A percentile compares a stretch with the other conserved stretches of the same genome.
Conservation (phyloP, 2,329 filamentous ascomycete species). For the Trichoderma afroharzianum region DNA sequence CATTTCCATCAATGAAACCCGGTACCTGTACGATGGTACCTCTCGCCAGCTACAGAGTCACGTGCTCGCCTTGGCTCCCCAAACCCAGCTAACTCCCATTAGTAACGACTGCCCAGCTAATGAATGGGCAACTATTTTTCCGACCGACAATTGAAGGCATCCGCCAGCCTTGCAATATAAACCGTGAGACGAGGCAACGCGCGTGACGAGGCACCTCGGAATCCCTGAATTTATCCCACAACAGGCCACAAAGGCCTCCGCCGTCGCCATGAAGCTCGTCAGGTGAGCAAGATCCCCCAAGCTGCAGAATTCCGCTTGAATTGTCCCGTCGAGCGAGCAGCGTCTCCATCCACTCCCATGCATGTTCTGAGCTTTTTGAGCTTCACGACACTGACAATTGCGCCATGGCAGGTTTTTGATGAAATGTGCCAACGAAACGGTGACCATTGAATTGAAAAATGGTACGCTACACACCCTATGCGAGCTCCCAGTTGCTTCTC, state of each 20-base stretch:
- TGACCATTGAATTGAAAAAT: constrained; percentile 98
- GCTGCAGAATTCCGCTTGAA: constrained; percentile 22
- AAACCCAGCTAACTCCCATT: neutral
- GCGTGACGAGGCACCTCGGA: constrained; percentile 7
- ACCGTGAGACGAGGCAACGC: constrained; percentile 16
- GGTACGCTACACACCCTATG: constrained; percentile 49
- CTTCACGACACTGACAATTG: constrained; percentile 25
- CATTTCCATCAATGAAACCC: neutral
- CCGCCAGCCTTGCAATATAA: constrained; percentile 17
- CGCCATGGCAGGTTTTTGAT: constrained; percentile 75
- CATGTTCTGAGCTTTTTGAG: constrained; percentile 17
- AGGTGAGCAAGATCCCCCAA: constrained; percentile 57
- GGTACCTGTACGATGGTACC: neutral
- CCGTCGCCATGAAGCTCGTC: constrained; percentile 86
- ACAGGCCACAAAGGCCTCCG: constrained; percentile 9
- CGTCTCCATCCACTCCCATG: neutral
- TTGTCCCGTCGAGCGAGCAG: neutral
- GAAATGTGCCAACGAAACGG: constrained; percentile 99
- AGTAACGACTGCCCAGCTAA: constrained; percentile 2
- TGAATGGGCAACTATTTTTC: constrained; percentile 27
- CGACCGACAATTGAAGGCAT: constrained; percentile 30
- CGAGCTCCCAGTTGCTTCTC: neutral
- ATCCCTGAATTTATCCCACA: constrained; percentile 16
- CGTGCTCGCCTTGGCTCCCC: neutral
- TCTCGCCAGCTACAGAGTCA: neutral